Evolutionary conservation across 192 early-diverging fungal genomes (phyloP).

Genomic region (Kappamyces sp.): DNA sequence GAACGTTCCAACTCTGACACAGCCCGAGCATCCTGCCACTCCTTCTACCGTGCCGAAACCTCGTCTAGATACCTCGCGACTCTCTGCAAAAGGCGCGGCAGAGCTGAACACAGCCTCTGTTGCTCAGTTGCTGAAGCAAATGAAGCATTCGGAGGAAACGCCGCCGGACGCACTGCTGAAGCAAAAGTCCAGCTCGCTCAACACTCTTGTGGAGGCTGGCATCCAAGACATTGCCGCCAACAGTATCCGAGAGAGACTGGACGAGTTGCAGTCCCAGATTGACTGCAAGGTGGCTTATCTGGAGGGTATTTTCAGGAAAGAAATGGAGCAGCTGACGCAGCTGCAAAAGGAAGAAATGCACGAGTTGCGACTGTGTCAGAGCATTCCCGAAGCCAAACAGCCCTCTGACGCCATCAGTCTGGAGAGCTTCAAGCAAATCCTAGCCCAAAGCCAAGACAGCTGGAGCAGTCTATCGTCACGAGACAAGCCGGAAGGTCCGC

Average conservation of each 20-base stretch:
- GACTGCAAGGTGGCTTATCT: too few relatives aligned
- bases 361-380: background rate
- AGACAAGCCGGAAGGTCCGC: background rate
- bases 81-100: background rate
- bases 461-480: background rate
- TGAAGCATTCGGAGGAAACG: constrained; percentile 7
- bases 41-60: too few relatives aligned
- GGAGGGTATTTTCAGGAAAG: background rate
- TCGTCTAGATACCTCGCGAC: too few relatives aligned
- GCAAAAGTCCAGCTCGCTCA: background rate
- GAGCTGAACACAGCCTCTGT: constrained; percentile 9
- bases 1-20: background rate
- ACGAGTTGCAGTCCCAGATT: too few relatives aligned
- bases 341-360: background rate
- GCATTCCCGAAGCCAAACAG: background rate
- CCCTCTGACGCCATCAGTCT: background rate
- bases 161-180: background rate
- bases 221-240: too few relatives aligned
- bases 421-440: background rate
- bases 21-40: background rate
- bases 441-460: background rate
- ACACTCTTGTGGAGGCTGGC: too few relatives aligned
- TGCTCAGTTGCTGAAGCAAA: constrained; percentile 3
- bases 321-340: background rate
- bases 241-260: too few relatives aligned